Percentiles rank a stretch among this genome's conserved stretches.
Conservation (phyloP, 208 protist species). For the Leptomonas pyrrhocoris region DNA sequence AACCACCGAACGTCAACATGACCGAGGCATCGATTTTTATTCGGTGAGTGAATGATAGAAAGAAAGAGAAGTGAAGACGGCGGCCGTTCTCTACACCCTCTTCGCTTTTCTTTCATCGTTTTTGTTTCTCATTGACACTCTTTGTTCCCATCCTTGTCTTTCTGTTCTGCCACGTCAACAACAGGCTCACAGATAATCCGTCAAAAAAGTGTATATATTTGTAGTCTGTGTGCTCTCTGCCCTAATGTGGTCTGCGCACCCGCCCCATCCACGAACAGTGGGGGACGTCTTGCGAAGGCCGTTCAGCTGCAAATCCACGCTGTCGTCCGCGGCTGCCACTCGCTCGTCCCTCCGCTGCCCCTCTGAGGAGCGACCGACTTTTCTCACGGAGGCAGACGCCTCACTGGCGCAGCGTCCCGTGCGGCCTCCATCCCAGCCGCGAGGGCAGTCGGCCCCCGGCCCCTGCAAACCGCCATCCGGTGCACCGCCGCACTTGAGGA, state of each 20-base stretch:
- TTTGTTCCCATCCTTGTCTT: background rate
- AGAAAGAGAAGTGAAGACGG: too few relatives aligned
- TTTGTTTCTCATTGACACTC: background rate
- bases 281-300: slow-evolving; percentile 8
- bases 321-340: background rate
- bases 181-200: too few relatives aligned
- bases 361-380: background rate
- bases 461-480: background rate
- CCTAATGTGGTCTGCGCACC: background rate
- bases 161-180: background rate
- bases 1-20: too few relatives aligned
- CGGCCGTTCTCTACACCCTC: background rate
- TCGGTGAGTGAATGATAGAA: too few relatives aligned
- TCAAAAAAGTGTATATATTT: background rate
- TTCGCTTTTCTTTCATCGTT: background rate
- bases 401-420: background rate
- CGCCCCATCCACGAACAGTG: background rate
- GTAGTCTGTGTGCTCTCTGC: background rate
- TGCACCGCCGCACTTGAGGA: too few relatives aligned
- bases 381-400: slow-evolving; percentile 2
- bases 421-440: background rate
- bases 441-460: slow-evolving; percentile 6
- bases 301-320: background rate
- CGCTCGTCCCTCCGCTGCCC: background rate
- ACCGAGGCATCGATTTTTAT: too few relatives aligned